Conservation (phyloP, 1,284 basidiomycete species). For the Rhizopogon parksii region DNA sequence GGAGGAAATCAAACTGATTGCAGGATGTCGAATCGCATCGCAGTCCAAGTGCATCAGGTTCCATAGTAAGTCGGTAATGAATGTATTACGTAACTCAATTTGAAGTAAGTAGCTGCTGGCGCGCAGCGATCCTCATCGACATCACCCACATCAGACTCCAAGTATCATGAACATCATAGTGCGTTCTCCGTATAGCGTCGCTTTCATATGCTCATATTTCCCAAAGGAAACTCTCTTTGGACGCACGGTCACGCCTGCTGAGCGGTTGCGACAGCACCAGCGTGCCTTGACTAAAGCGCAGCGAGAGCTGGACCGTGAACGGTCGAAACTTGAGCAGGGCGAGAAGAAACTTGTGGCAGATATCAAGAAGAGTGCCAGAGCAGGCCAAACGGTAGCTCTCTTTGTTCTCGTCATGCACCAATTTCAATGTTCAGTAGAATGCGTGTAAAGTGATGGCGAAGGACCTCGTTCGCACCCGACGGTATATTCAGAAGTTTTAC, state of each 20-base stretch:
- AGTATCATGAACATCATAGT: slow-evolving; percentile 69
- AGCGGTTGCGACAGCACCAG: slow-evolving; percentile 94
- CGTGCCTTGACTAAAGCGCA: slow-evolving; percentile 94
- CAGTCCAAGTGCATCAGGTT: slow-evolving; percentile 36
- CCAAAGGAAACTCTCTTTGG: slow-evolving; percentile 90
- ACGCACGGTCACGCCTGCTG: slow-evolving; percentile 89
- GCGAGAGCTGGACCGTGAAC: slow-evolving; percentile 93
- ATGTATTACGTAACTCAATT: neutral
- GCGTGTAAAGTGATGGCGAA: slow-evolving; percentile 99
- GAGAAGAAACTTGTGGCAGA: slow-evolving; percentile 92
- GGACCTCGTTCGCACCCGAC: slow-evolving; percentile 91
- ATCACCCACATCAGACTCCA: slow-evolving; percentile 7
- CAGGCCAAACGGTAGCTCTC: slow-evolving; percentile 83
- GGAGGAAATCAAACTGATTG: slow-evolving; percentile 45
- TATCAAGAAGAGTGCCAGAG: slow-evolving; percentile 95
- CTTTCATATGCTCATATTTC: slow-evolving; percentile 2
- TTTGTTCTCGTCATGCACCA: slow-evolving; percentile 4
- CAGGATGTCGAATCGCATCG: slow-evolving; percentile 41
- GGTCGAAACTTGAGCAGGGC: slow-evolving; percentile 89
- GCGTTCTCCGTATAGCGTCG: slow-evolving; percentile 21
- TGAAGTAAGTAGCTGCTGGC: neutral
- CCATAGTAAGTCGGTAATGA: slow-evolving; percentile 15
- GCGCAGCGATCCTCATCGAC: neutral
- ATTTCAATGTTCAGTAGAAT: slow-evolving; percentile 49
- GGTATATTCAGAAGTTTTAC: slow-evolving; percentile 97